Evolutionary conservation across 2,329 filamentous ascomycete species (phyloP).

Genomic region (Pestalotiopsis sp.): DNA sequence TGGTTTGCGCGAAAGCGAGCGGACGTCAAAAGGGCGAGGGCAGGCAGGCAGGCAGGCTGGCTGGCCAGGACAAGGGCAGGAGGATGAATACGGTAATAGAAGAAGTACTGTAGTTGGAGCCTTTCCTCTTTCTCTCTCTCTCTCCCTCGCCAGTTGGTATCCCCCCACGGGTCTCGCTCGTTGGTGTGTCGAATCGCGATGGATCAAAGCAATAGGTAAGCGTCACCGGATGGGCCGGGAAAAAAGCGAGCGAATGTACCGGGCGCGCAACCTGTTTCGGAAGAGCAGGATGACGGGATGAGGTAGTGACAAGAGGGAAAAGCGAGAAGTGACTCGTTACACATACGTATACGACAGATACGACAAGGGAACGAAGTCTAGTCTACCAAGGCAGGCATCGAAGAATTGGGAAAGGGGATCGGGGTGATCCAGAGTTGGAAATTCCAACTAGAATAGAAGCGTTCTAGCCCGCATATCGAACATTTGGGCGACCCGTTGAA

Average conservation of each 20-base stretch:
- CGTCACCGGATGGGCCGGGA: not conserved
- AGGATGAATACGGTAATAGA: too few species aligned
- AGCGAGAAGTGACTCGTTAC: not conserved
- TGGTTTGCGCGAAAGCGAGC: not conserved
- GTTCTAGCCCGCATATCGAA: not conserved
- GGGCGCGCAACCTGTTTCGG: not conserved
- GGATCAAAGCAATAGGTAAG: not conserved
- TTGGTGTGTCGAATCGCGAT: not conserved
- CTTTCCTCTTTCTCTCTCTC: not conserved
- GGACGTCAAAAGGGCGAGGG: not conserved
- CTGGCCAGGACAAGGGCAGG: not conserved
- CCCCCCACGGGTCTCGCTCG: not conserved
- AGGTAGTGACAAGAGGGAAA: not conserved
- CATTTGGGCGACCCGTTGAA: not conserved
- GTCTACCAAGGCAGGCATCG: not conserved
- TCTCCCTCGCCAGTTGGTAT: not conserved
- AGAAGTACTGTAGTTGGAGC: too few species aligned
- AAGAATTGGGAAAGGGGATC: not conserved
- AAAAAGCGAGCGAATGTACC: not conserved
- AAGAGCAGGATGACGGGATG: not conserved
- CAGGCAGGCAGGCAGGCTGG: not conserved
- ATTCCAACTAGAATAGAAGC: not conserved
- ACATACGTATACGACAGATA: not conserved
- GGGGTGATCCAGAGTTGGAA: not conserved
- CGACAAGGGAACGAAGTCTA: not conserved